Evolutionary conservation across 2,329 filamentous ascomycete genomes (phyloP).

Genomic region (Phaeosphaeria sp.): DNA sequence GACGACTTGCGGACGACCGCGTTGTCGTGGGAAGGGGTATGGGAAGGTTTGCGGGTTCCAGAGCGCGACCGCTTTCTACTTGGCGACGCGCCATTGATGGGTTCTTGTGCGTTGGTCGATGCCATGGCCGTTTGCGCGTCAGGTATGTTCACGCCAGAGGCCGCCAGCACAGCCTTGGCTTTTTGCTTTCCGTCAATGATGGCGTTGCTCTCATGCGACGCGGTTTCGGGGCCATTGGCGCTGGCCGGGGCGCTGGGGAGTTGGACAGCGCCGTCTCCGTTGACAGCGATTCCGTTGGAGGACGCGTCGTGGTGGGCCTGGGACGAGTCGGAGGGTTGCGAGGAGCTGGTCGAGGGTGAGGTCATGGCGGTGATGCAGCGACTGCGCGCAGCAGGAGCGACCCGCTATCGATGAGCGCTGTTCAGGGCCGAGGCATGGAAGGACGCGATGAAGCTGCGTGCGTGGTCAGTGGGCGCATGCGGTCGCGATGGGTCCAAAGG

Average conservation of each 20-base stretch:
- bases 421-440: slow-evolving; percentile 38
- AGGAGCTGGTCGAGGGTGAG: slow-evolving; percentile 40
- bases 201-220: slow-evolving; percentile 49
- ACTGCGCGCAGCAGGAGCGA: slow-evolving; percentile 37
- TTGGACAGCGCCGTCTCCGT: slow-evolving; percentile 43
- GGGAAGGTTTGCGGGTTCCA: slow-evolving; percentile 60
- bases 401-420: slow-evolving; percentile 37
- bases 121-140: slow-evolving; percentile 36
- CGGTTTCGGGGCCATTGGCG: slow-evolving; percentile 33
- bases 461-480: slow-evolving; percentile 30
- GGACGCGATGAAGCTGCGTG: slow-evolving; percentile 23
- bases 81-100: slow-evolving; percentile 57
- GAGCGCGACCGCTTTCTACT: slow-evolving; percentile 67
- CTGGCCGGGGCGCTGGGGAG: slow-evolving; percentile 34
- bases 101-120: slow-evolving; percentile 42
- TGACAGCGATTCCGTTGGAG: slow-evolving; percentile 32
- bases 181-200: slow-evolving; percentile 67
- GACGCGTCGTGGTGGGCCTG: slow-evolving; percentile 40
- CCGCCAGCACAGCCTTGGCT: slow-evolving; percentile 65
- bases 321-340: slow-evolving; percentile 30
- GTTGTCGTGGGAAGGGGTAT: slow-evolving; percentile 40
- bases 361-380: slow-evolving; percentile 40
- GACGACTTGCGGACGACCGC: slow-evolving; percentile 48
- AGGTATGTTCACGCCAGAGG: slow-evolving; percentile 53
- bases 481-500: slow-evolving; percentile 30